Conservation (phyloP, 2,329 filamentous ascomycete species). For the Chaetomium sp. region DNA sequence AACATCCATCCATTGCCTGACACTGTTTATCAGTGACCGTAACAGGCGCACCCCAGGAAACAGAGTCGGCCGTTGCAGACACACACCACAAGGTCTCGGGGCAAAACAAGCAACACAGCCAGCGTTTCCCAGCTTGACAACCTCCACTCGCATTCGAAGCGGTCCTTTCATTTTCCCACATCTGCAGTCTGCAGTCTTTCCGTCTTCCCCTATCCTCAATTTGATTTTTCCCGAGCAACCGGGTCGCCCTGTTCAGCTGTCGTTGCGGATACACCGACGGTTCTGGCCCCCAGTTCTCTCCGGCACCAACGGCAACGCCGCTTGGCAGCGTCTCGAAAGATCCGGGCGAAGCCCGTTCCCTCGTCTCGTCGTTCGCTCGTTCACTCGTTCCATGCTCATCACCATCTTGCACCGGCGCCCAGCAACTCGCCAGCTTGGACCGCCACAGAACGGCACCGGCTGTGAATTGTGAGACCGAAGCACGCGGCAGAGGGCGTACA, state of each 20-base stretch:
- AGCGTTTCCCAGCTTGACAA: constrained; percentile 23
- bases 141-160: constrained; percentile 26
- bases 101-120: constrained; percentile 22
- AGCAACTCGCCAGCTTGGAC: constrained; percentile 25
- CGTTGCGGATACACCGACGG: constrained; percentile 5
- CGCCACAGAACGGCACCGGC: constrained; percentile 22
- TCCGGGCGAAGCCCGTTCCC: constrained; percentile 8
- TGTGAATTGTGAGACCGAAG: constrained; percentile 26
- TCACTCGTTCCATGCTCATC: constrained; percentile 18
- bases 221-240: constrained; percentile 9
- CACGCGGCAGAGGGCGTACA: constrained; percentile 30
- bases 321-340: constrained; percentile 26
- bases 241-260: constrained; percentile 19
- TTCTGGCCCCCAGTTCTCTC: constrained; percentile 5
- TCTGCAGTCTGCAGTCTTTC: constrained; percentile 10
- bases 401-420: constrained; percentile 19
- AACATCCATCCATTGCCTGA: constrained; percentile 8
- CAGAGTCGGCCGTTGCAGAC: constrained; percentile 8
- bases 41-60: constrained; percentile 13
- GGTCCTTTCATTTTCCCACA: constrained; percentile 17
- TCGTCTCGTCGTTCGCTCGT: constrained; percentile 17
- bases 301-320: constrained; percentile 23
- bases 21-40: constrained; percentile 27
- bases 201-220: constrained; percentile 21
- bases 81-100: constrained; percentile 1